Base-by-base conservation (phyloP, 2,329 filamentous ascomycete species). In the Alternaria tenuissima region DNA sequence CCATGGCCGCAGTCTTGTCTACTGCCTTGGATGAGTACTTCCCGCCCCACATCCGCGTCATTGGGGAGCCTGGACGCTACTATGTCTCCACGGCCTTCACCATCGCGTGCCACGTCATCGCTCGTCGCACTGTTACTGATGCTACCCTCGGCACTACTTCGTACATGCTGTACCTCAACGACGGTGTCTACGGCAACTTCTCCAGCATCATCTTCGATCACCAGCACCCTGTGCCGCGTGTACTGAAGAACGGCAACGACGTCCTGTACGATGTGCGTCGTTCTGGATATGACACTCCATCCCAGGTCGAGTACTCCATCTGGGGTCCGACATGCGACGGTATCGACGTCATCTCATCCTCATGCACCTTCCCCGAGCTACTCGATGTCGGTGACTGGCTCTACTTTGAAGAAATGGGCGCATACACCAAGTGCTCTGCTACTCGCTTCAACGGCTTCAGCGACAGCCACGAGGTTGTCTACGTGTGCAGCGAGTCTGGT, bases 131-230 rank as follows among this genome's bases (percentile, higher is more conserved):
- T 41, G 90, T 98, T 59, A 86, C 90, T 65, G 89, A 94, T 74
- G 88, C 91, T 4, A 83, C 82, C 39, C 84, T 86, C 11, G 84
- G 84, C 52, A 84, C 86, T 63, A 89, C 88, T 63, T 92, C 89
- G 68, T 97, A 96, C 85, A 99, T 98, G 95, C 83, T 97, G 47
- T 99, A 99, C 79, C 84, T 98, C 78, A 99, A 99, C 77, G 95
- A 99, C 71, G 95, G 95, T 28, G 90, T 98, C 55, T 99, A 99
- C 76, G 95, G 95, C 74, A 98, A 98, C 83, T 98, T 99, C 77
- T 96, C 93, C 68, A 96, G 93, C 87, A 98, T 98, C 85, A 97
- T 98, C 84, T 99, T 97, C 78, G 95, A 98, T 76, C 95, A 98
- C 81, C 95, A 99, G 85, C 87, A 96, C 73, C 95, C 95, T 1